phyloP scores from a whole-genome alignment of 2,329 filamentous ascomycete genomes.

The Simplicillium sp. region DNA sequence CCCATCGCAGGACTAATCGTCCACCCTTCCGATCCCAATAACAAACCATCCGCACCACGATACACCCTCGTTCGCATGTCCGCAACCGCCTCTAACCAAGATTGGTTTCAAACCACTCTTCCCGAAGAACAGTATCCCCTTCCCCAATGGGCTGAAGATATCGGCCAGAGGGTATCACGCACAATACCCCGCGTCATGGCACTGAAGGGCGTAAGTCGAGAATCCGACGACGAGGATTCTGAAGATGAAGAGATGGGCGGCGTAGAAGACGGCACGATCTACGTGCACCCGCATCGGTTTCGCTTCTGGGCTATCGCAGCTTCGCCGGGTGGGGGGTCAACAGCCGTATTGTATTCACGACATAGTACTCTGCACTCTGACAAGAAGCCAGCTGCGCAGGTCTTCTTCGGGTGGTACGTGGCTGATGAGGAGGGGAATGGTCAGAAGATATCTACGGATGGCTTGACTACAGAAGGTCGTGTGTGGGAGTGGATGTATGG shows the following conservation, averaged over 20 bases:
- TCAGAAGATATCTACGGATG: constrained; percentile 4
- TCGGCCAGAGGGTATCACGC: constrained; percentile 32
- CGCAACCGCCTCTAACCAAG: constrained; percentile 37
- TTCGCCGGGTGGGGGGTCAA: constrained; percentile 41
- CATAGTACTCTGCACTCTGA: constrained; percentile 40
- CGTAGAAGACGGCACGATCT: constrained; percentile 24
- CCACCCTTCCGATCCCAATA: constrained; percentile 16
- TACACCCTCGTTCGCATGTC: constrained; percentile 45
- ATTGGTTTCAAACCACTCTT: constrained; percentile 45
- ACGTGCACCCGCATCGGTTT: constrained; percentile 38
- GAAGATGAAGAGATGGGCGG: constrained; percentile 15
- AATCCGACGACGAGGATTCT: constrained; percentile 17
- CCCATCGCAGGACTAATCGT: constrained; percentile 41
- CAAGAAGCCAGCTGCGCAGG: constrained; percentile 24
- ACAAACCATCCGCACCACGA: constrained; percentile 23
- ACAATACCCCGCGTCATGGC: constrained; percentile 35
- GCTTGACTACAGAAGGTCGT: constrained; percentile 42
- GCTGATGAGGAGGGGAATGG: constrained; percentile 3
- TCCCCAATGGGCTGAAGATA: constrained; percentile 37
- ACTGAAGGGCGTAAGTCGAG: constrained; percentile 23
- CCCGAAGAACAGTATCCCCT: constrained; percentile 15
- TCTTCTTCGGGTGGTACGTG: constrained; percentile 25
- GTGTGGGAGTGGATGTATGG: constrained; percentile 54
- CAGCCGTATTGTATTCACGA: constrained; percentile 38
- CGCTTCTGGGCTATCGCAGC: constrained; percentile 43